A percentile compares a stretch with the other conserved stretches of the same genome.
phyloP scores from a whole-genome alignment of 257 asterid species.

The Gentiana straminea region DNA sequence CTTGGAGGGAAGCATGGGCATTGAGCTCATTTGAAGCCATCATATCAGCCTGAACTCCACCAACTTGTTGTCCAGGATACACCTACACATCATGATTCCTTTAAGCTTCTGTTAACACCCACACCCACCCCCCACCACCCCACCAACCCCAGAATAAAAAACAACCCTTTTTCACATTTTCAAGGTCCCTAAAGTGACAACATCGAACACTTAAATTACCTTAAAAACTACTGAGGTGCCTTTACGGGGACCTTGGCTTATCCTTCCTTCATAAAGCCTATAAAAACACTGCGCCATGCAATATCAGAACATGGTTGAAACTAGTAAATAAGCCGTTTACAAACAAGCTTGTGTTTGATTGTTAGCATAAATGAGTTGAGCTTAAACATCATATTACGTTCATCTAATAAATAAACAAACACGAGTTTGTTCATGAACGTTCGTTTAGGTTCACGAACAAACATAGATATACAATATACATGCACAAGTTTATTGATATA shows the following conservation, averaged over 20 bases:
- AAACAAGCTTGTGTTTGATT: neutral
- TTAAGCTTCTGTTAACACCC: neutral
- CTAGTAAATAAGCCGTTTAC: neutral
- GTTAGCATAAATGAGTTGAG: too few species aligned
- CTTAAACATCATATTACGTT: too few species aligned
- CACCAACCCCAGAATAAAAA: too few species aligned
- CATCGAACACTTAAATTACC: constrained; percentile 29
- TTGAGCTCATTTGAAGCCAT: constrained; percentile 95
- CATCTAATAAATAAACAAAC: too few species aligned
- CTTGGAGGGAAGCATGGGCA: constrained; percentile 86
- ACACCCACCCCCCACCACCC: too few species aligned
- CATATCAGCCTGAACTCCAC: constrained; percentile 74
- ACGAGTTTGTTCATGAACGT: too few species aligned
- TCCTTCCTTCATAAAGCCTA: constrained; percentile 95
- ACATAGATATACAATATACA: too few species aligned
- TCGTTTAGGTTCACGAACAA: too few species aligned
- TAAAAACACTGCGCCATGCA: constrained; percentile 43
- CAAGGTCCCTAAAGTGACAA: too few species aligned
- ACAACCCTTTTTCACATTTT: too few species aligned
- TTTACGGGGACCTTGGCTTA: constrained; percentile 71
- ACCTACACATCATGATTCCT: constrained; percentile 43
- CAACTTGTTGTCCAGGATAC: constrained; percentile 91
- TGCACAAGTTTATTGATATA: too few species aligned
- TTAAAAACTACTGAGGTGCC: constrained; percentile 77
- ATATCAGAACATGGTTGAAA: constrained; percentile 31